Evolutionary conservation across 495 filamentous ascomycete species (phyloP), one percentile per base, ranked within the genome.

Genomic region (Staphylotrichum tortipilum): DNA sequence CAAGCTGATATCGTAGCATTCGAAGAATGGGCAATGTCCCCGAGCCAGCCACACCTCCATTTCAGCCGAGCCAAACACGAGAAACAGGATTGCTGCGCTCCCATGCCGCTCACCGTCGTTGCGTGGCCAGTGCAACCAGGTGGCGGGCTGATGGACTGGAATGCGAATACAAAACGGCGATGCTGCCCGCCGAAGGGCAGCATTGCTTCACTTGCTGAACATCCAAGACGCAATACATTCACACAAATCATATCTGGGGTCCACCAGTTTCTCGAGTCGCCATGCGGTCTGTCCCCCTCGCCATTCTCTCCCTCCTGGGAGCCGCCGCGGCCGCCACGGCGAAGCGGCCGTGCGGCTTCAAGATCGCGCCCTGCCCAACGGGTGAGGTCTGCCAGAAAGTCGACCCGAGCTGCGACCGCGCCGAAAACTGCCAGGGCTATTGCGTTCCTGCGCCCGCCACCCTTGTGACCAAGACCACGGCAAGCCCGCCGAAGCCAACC

Each of bases 351-450:
- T 64, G 61, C 52, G 56, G 57, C 50, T 52, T 59, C 54, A 49
- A 53, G 24, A 54, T 65, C 23, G 57, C 52, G 1, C 55, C 57
- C 18, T 63, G 55, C 44, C 51, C 55, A 4, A 3, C 26, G 0
- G 54, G 48, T 36, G 9, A 45, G 11, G 31, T 30, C 40, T 61
- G 57, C 46, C 15, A 51, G 21, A 44, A 40, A 14, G 10, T 44
- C 44, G 55, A 64, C 44, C 52, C 53, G 9, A 14, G 12, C 24
- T 58, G 53, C 55, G 19, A 31, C 26, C 50, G 44, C 38, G 57
- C 50, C 47, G 50, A 56, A 28, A 59, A 61, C 58, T 58, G 53
- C 55, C 19, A 19, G 24, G 49, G 60, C 35, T 21, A 24, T 33
- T 56, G 58, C 52, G 23, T 54, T n/a, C 29, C 47, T 11, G 12